Base-by-base conservation (phyloP, 495 filamentous ascomycete species). In the Tuber borchii region DNA sequence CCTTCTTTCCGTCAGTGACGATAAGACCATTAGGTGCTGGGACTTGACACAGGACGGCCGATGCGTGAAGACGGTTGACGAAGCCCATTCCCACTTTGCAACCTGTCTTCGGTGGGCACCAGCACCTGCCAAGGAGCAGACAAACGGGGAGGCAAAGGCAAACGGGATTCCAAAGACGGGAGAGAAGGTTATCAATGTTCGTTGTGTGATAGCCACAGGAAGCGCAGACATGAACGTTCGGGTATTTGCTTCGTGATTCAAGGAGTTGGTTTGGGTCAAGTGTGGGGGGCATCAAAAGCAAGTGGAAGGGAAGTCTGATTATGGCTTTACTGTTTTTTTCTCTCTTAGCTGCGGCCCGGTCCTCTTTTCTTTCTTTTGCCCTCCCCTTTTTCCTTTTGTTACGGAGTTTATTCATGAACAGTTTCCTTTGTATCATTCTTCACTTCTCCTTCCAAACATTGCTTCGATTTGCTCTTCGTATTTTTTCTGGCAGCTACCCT, bases 1-100 rank as follows among this genome's bases (percentile, higher is more conserved):
- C 78, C 87, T 99, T 2, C 84, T 99, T 26, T 93, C 90, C 45
- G 92, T 91, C 6, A 86, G 91, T 39, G 95, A 99, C 80, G 95
- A 99, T 83, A 97, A 97, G 84, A 94, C 93, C 19, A 86, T 99
- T 46, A 87, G 95, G 68, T 97, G 95, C 85, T 99, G 95, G 95
- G 95, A 99, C 85, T 86, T 99, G 14, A 87, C 88, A 20, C 95
- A 99, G 81, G 94, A 97, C 83, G 92, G 93, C 26, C 91, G 92
- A 77, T 93, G 93, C 78, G 94, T 97, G 74, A 94, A 94, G 85
- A 91, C 88, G 4, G 84, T 97, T 22, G 86, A 88, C 48, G 91
- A 94, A 79, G 92, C 90, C 1, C 95, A 97, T 83, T 90, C 86
- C 9, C 93, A 94, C 83, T 99, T 99, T 80, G 89, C 97, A 51